Evolutionary conservation across 768 basidiomycete genomes (phyloP).

Genomic region (Pholiota conissans): DNA sequence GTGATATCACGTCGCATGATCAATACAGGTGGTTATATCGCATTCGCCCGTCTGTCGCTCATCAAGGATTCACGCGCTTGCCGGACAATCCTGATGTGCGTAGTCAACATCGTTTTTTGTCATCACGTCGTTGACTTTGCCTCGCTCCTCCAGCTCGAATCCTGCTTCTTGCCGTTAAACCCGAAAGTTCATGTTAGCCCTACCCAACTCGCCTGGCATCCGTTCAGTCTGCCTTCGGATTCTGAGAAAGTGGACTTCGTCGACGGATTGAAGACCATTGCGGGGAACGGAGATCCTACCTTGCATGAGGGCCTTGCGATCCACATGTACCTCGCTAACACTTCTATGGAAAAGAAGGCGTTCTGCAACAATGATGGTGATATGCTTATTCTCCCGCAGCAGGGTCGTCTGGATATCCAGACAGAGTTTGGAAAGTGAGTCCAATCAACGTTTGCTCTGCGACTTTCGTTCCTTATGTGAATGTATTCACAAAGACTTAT

Average conservation of each 20-base stretch:
- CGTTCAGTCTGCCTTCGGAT: slow-evolving; percentile 52
- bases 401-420: slow-evolving; percentile 66
- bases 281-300: slow-evolving; percentile 63
- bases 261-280: slow-evolving; percentile 60
- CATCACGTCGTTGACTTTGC: too few species aligned
- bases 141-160: slow-evolving; percentile 49
- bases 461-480: background rate
- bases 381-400: slow-evolving; percentile 65
- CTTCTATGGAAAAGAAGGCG: slow-evolving; percentile 59
- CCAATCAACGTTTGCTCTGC: background rate
- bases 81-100: slow-evolving; percentile 60
- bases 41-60: slow-evolving; percentile 67
- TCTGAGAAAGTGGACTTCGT: slow-evolving; percentile 50
- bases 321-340: slow-evolving; percentile 60
- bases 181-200: slow-evolving; percentile 61
- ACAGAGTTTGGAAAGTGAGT: slow-evolving; percentile 68
- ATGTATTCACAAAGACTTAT: slow-evolving; percentile 41
- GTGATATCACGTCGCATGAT: background rate
- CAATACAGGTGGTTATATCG: slow-evolving; percentile 59
- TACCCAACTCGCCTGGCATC: slow-evolving; percentile 67
- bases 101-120: background rate
- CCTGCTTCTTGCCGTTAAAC: slow-evolving; percentile 59
- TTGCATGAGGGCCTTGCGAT: slow-evolving; percentile 65
- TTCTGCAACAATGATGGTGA: slow-evolving; percentile 68
- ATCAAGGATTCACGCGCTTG: slow-evolving; percentile 57